phyloP scores from a whole-genome alignment of 768 basidiomycete genomes.

The Amanita subjunquillea region DNA sequence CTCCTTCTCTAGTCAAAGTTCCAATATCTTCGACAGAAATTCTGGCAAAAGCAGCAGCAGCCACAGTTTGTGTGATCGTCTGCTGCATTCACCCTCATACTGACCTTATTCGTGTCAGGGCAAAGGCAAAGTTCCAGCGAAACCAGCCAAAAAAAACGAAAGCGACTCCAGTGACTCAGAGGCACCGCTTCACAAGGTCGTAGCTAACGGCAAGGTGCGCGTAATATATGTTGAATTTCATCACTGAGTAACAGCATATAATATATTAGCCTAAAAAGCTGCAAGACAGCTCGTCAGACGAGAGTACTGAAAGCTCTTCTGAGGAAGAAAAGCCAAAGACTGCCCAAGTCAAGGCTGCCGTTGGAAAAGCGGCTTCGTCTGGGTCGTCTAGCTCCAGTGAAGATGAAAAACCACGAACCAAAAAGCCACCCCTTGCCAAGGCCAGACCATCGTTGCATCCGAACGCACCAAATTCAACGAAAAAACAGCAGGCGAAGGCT shows the following conservation, averaged over 20 bases:
- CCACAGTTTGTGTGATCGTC: conserved; percentile 1
- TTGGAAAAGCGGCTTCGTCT: conserved; percentile 24
- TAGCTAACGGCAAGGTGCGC: conserved; percentile 23
- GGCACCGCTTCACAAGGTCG: conserved; percentile 14
- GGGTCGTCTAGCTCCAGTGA: conserved; percentile 20
- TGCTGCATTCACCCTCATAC: background rate
- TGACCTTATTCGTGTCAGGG: conserved; percentile 3
- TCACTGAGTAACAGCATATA: background rate
- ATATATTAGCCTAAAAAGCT: conserved; percentile 7
- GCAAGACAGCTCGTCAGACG: conserved; percentile 26
- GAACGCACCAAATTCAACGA: background rate
- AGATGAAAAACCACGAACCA: conserved; percentile 18
- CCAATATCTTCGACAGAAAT: conserved; percentile 15
- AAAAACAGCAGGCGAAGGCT: conserved; percentile 9
- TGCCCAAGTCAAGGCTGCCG: conserved; percentile 31
- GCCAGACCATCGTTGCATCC: conserved; percentile 8
- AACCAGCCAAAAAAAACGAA: conserved; percentile 17
- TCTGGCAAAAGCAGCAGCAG: conserved; percentile 15
- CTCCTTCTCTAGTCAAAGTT: conserved; percentile 15
- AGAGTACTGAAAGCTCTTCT: conserved; percentile 33
- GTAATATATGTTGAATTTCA: background rate
- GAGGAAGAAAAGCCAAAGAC: conserved; percentile 53
- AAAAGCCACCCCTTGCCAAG: conserved; percentile 14
- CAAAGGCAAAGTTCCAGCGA: conserved; percentile 9
- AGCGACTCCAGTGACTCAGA: conserved; percentile 20